phyloP scores from a whole-genome alignment of 768 basidiomycete species.

The Pleurotus djamor region DNA sequence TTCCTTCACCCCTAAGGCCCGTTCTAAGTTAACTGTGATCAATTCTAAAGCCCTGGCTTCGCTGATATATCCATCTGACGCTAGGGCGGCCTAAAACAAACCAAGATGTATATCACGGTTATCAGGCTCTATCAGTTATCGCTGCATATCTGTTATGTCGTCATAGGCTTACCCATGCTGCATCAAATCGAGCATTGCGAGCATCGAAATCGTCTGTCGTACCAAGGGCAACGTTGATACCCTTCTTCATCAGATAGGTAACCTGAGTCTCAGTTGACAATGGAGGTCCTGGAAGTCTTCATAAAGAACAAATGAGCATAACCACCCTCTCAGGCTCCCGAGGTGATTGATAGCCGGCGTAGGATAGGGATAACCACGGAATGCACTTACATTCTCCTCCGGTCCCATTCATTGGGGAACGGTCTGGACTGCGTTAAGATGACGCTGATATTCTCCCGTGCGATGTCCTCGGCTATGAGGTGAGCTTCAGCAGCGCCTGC shows the following conservation, averaged over 20 bases:
- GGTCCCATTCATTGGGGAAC: conserved; percentile 66
- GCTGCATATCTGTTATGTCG: not conserved
- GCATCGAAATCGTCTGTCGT: conserved; percentile 59
- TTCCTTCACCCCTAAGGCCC: conserved; percentile 28
- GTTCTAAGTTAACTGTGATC: conserved; percentile 39
- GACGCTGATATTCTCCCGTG: conserved; percentile 63
- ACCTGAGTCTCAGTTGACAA: conserved; percentile 54
- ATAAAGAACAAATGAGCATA: not conserved
- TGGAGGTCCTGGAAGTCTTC: conserved; percentile 69
- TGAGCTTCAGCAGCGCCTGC: conserved; percentile 60
- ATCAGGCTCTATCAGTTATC: not conserved
- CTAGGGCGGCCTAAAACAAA: conserved; percentile 19
- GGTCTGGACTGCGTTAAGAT: conserved; percentile 63
- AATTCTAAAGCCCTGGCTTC: conserved; percentile 35
- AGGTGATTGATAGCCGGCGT: not conserved
- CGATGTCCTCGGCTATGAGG: conserved; percentile 63
- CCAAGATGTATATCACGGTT: not conserved
- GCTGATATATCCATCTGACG: conserved; percentile 35
- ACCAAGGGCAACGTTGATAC: conserved; percentile 65
- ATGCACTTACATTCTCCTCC: conserved; percentile 52
- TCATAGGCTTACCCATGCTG: conserved; percentile 42
- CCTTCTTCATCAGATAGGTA: conserved; percentile 49
- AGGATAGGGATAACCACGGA: not conserved
- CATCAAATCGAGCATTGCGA: conserved; percentile 68
- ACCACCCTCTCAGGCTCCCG: not conserved